Evolutionary conservation across 306 rosid genomes (phyloP).

Genomic region (Lupinus albus): DNA sequence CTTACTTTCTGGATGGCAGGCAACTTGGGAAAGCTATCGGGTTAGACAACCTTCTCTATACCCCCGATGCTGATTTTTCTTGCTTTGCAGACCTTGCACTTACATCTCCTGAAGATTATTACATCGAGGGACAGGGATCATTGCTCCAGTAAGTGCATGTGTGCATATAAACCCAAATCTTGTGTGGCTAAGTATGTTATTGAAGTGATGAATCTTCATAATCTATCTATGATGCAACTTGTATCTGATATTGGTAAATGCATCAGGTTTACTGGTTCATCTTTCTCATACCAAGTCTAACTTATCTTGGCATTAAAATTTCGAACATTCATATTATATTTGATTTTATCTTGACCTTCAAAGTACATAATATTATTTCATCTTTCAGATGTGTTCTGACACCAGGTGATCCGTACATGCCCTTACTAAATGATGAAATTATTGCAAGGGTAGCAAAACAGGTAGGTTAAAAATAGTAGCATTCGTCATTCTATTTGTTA

Average conservation of each 20-base stretch:
- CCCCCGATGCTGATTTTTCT: conserved; percentile 98
- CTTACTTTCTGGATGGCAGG: conserved; percentile 56
- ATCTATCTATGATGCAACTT: conserved; percentile 21
- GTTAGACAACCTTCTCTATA: conserved; percentile 92
- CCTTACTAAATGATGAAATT: conserved; percentile 84
- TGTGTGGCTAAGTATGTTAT: conserved; percentile 15
- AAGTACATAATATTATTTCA: conserved; percentile 30
- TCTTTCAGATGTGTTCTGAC: conserved; percentile 88
- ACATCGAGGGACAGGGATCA: conserved; percentile 94
- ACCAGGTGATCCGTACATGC: conserved; percentile 99
- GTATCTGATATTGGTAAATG: conserved; percentile 3
- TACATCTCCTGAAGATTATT: conserved; percentile 89
- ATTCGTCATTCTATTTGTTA: conserved; percentile 22
- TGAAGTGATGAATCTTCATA: conserved; percentile 16
- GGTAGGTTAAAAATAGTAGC: conserved; percentile 46
- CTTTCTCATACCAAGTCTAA: not conserved
- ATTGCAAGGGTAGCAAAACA: conserved; percentile 85
- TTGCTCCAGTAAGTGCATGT: conserved; percentile 81
- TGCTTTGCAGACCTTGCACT: conserved; percentile 98
- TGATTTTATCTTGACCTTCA: conserved; percentile 33
- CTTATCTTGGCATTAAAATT: not conserved
- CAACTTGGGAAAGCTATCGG: conserved; percentile 76
- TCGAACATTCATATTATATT: not conserved
- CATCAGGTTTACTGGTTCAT: not conserved
- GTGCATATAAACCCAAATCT: too few relatives aligned